These are phyloP conservation scores for Silene vulgaris DNA, from an alignment of 179 eudicot species.

Conservation along the genomic window DNA sequence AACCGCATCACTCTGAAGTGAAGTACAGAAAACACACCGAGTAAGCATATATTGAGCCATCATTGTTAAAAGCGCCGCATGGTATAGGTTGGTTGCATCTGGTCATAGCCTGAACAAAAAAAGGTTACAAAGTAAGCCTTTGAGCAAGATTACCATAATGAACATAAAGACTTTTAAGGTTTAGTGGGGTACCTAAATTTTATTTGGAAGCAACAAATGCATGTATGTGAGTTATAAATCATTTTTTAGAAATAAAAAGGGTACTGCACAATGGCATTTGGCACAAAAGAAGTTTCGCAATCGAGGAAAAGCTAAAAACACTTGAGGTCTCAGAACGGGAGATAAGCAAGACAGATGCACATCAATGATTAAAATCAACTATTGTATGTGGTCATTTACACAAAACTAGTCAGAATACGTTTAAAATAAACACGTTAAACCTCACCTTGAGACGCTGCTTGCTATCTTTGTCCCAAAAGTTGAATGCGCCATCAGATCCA, in stretches of 20 bases:
- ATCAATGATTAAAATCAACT: not conserved
- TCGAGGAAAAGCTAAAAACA: not conserved
- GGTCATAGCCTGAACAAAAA: constrained; percentile 52
- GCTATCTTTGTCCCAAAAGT: constrained; percentile 97
- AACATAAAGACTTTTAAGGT: not conserved
- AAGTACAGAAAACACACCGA: constrained; percentile 41
- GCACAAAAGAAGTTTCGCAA: too few species aligned
- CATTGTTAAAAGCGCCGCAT: constrained; percentile 71
- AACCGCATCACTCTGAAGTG: not conserved
- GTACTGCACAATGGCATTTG: too few species aligned
- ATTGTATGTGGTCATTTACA: not conserved
- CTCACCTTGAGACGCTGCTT: constrained; percentile 86
- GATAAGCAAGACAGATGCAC: not conserved
- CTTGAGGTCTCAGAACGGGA: not conserved
- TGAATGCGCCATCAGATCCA: constrained; percentile 90
- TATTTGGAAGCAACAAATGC: too few species aligned
- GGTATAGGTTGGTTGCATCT: constrained; percentile 86
- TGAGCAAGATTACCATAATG: not conserved
- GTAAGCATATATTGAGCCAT: constrained; percentile 81
- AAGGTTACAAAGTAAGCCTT: not conserved
- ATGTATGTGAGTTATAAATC: too few species aligned
- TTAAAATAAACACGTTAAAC: not conserved
- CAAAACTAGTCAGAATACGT: not conserved
- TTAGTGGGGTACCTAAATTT: too few species aligned
- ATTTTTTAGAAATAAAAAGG: too few species aligned